phyloP scores from a whole-genome alignment of 805 yeast species.

The Ogataea paradorogensis region DNA sequence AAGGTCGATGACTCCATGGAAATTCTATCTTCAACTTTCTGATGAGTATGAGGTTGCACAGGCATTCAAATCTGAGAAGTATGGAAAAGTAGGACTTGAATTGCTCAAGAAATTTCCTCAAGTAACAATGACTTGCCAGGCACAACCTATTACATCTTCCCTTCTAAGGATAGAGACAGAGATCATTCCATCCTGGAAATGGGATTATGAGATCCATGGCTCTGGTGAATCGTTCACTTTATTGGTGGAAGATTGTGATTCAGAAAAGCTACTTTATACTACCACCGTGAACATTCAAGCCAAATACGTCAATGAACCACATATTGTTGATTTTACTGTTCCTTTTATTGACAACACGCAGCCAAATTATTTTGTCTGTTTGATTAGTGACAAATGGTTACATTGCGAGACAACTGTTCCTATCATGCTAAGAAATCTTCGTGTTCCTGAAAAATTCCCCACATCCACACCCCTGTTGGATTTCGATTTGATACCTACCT shows the following conservation, averaged over 20 bases:
- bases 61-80: constrained; percentile 68
- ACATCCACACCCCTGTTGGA: constrained; percentile 59
- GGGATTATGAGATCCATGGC: constrained; percentile 70
- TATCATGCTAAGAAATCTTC: constrained; percentile 48
- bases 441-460: constrained; percentile 62
- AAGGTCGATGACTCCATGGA: constrained; percentile 79
- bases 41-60: constrained; percentile 77
- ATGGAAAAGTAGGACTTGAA: constrained; percentile 58
- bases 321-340: constrained; percentile 62
- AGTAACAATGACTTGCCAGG: constrained; percentile 52
- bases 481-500: constrained; percentile 45
- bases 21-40: constrained; percentile 61
- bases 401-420: constrained; percentile 68
- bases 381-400: constrained; percentile 83
- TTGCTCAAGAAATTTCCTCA: constrained; percentile 72
- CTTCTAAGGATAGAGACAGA: constrained; percentile 65
- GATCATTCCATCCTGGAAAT: constrained; percentile 68
- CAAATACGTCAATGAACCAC: constrained; percentile 50
- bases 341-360: constrained; percentile 53
- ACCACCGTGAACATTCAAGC: constrained; percentile 54
- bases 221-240: constrained; percentile 62
- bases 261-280: constrained; percentile 63
- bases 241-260: constrained; percentile 79
- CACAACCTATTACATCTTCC: constrained; percentile 76
- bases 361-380: constrained; percentile 70